Percentiles rank a stretch among this genome's conserved stretches.
phyloP scores from a whole-genome alignment of 139 green algal species.

The Chlorella vulgaris region DNA sequence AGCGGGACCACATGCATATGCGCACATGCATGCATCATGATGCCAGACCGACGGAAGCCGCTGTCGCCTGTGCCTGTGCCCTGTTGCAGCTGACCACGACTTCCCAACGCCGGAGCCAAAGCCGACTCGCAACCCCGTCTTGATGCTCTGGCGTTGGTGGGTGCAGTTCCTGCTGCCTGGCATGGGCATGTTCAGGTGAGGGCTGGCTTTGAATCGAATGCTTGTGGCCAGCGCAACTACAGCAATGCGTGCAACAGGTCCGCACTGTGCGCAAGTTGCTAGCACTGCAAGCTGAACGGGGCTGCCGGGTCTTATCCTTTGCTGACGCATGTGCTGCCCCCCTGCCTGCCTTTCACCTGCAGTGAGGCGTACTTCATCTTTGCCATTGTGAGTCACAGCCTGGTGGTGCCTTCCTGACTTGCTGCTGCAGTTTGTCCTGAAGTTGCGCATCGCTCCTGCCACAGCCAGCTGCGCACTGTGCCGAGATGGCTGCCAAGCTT shows the following conservation, averaged over 20 bases:
- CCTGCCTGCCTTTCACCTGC: not conserved
- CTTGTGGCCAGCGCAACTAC: not conserved
- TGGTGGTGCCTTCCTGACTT: too few relatives aligned
- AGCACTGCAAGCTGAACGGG: too few relatives aligned
- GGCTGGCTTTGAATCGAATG: not conserved
- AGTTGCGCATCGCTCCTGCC: too few relatives aligned
- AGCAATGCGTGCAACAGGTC: not conserved
- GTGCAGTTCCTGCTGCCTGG: constrained; percentile 11
- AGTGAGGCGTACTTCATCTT: constrained; percentile 23
- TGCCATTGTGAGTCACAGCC: constrained; percentile 20
- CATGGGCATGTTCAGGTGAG: constrained; percentile 37
- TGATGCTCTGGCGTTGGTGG: not conserved
- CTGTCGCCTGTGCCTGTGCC: not conserved
- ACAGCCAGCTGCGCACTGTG: too few relatives aligned
- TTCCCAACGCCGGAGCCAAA: not conserved
- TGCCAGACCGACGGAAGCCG: too few relatives aligned
- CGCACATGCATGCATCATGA: too few relatives aligned
- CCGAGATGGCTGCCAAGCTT: too few relatives aligned
- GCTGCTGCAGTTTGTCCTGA: too few relatives aligned
- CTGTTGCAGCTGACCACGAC: not conserved
- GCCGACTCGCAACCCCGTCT: not conserved
- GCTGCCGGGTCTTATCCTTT: too few relatives aligned
- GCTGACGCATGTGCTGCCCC: too few relatives aligned
- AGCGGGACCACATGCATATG: too few relatives aligned
- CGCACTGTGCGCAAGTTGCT: too few relatives aligned